phyloP scores from a whole-genome alignment of 1,284 basidiomycete species.

The Coniophora puteana region DNA sequence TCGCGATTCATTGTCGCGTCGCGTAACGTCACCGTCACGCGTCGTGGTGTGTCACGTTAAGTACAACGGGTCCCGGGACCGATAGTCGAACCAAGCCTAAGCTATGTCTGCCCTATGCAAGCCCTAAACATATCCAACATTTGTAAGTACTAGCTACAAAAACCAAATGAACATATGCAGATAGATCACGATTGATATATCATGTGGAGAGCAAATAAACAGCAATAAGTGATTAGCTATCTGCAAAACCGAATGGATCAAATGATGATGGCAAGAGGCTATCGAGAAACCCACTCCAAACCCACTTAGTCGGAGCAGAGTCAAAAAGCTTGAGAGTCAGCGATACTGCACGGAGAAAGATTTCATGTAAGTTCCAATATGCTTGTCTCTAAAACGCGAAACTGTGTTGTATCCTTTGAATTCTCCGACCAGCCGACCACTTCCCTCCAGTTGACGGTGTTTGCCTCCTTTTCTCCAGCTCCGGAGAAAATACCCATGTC shows the following conservation, averaged over 20 bases:
- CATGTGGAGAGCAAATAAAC: too few relatives aligned
- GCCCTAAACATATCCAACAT: too few relatives aligned
- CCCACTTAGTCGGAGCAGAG: constrained; percentile 8
- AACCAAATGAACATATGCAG: too few relatives aligned
- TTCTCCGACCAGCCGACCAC: constrained; percentile 73
- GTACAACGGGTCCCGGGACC: too few relatives aligned
- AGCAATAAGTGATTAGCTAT: too few relatives aligned
- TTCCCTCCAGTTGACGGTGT: constrained; percentile 72
- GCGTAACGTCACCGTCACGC: constrained; percentile 25
- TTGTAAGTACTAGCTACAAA: too few relatives aligned
- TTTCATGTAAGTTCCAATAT: constrained; percentile 63
- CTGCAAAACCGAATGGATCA: constrained; percentile 2
- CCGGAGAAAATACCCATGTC: constrained; percentile 67
- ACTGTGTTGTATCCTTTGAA: constrained; percentile 65
- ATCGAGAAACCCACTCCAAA: constrained; percentile 1
- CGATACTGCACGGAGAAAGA: not conserved
- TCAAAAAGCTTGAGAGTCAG: not conserved
- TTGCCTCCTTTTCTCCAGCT: constrained; percentile 83
- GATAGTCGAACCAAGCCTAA: not conserved
- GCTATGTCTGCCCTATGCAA: not conserved
- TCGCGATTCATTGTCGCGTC: constrained; percentile 16
- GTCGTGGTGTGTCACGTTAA: too few relatives aligned
- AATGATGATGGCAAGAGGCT: not conserved
- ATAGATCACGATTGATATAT: too few relatives aligned
- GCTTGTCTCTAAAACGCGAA: constrained; percentile 74